Conservation (phyloP, 495 filamentous ascomycete genomes). For the Hypoxylon intermedium region DNA sequence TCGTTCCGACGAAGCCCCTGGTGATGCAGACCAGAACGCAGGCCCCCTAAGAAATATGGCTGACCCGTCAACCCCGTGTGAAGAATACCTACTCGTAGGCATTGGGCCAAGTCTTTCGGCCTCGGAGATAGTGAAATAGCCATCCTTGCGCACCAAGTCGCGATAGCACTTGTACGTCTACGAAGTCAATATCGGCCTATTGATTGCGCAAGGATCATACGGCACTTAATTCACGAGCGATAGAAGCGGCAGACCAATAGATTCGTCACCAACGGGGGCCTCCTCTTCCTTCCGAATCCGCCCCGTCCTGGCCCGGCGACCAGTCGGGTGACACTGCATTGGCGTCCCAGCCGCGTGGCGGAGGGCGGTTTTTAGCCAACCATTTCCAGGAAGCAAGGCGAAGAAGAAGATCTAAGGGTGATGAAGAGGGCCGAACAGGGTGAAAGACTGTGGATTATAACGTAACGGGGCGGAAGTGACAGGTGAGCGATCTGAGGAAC, state of each 20-base stretch:
- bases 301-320: conserved; percentile 9
- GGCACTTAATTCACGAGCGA: conserved; percentile 3
- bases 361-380: conserved; percentile 5
- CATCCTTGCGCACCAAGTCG: conserved; percentile 5
- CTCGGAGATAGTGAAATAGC: background rate
- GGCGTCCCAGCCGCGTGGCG: conserved; percentile 22
- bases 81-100: too few relatives aligned
- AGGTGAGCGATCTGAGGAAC: conserved; percentile 35
- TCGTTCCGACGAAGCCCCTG: background rate
- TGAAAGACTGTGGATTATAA: too few relatives aligned
- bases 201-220: background rate
- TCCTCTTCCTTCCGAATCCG: conserved; percentile 7
- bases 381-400: conserved; percentile 2
- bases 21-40: background rate
- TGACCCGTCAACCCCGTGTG: too few relatives aligned
- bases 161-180: background rate
- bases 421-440: background rate
- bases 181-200: background rate
- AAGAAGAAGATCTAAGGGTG: background rate
- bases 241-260: conserved; percentile 4
- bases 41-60: background rate
- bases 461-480: conserved; percentile 22
- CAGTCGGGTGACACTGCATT: conserved; percentile 29
- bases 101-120: too few relatives aligned
- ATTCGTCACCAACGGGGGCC: background rate